Evolutionary conservation across 176 grass and related monocot species (phyloP), one percentile per base, ranked within the genome.

Genomic region (Olyra latifolia): DNA sequence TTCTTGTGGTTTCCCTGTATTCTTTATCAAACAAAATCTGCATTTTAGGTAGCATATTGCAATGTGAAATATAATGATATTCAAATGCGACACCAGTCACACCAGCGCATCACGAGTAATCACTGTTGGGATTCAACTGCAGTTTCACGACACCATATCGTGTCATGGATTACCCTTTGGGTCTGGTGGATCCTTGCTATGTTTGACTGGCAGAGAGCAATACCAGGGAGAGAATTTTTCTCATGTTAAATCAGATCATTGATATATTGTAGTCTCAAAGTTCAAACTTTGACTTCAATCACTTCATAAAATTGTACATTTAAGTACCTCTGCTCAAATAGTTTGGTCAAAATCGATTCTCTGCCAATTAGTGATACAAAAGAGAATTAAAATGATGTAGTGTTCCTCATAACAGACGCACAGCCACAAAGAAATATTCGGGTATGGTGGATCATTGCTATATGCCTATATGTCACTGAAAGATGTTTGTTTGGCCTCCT

Each of bases 11-110:
- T n/a, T n/a, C n/a, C n/a, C 2, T 22, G 32, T 64, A 39, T 67
- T 66, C 23, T 28, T 63, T 77, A 24, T 22, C 54, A 53, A 74
- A 44, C 46, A 71, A 48, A 29, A 80, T 47, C 25, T 72, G 35
- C 77, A 62, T 17, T 52, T 72, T 3, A 53, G 24, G 12, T 66
- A 80, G 59, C 19, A 56, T 74, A 48, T 61, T 46, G 40, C 44
- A 56, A 25, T 29, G 3, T 3, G 15, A 49, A 74, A 20, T 28
- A 62, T 61, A 29, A 52, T 52, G 30, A 29, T 58, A 43, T 80
- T 13, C 43, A 10, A 67, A 29, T 72, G 52, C 46, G 19, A 16
- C 39, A 82, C 61, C 27, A 52, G 52, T 46, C 11, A 16, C 25
- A 82, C 48, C 27, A 62, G 10, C 0, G 10, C 41, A 62, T 82